Conservation (phyloP, 768 basidiomycete genomes). For the Boletus insuetus region DNA sequence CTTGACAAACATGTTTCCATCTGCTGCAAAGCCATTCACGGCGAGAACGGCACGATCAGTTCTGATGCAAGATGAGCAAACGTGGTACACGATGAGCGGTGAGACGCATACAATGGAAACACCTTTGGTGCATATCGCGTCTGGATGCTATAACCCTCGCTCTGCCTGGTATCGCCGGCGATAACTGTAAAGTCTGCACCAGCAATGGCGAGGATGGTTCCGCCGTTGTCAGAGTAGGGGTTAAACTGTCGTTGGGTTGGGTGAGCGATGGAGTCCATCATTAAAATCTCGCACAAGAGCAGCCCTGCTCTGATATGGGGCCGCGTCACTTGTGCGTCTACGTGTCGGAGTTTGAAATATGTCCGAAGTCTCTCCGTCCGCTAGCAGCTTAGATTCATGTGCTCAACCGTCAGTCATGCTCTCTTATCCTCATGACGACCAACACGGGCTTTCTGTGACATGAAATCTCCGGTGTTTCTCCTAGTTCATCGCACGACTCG, state of each 20-base stretch:
- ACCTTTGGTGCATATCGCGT: constrained; percentile 96
- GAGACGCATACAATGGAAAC: constrained; percentile 74
- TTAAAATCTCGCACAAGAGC: too few species aligned
- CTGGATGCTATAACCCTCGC: constrained; percentile 96
- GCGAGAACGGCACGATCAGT: constrained; percentile 92
- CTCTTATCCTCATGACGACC: too few species aligned
- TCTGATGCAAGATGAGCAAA: constrained; percentile 38
- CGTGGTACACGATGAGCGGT: too few species aligned
- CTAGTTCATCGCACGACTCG: too few species aligned
- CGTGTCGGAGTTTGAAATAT: constrained; percentile 4
- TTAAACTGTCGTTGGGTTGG: constrained; percentile 69
- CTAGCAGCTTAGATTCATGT: too few species aligned
- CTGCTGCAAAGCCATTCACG: constrained; percentile 96
- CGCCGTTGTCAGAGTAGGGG: constrained; percentile 92
- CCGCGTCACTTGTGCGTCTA: constrained; percentile 9
- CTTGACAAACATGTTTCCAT: constrained; percentile 98
- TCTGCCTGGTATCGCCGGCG: constrained; percentile 95
- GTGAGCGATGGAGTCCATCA: constrained; percentile 19
- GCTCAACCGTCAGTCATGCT: too few species aligned
- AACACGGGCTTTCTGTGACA: too few species aligned
- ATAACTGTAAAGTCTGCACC: constrained; percentile 92
- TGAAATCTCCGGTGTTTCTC: too few species aligned
- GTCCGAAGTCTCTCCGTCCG: too few species aligned
- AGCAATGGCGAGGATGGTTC: constrained; percentile 94
- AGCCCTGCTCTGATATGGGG: neutral